Base-by-base conservation (phyloP, 129 eudicot genomes). In the Helianthus tuberosus region DNA sequence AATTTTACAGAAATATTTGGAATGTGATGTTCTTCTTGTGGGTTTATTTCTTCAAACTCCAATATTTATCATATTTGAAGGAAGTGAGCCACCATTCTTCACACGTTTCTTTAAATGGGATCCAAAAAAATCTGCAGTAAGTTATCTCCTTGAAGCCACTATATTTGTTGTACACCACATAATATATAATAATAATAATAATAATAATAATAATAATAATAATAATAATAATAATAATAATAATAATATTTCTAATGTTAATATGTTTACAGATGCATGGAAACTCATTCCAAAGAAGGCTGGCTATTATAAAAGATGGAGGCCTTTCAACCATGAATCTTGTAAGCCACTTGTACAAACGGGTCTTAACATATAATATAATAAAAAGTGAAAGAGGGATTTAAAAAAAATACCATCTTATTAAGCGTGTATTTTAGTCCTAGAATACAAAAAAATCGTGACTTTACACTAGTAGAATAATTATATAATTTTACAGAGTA, bases 41-140 rank as follows among this genome's bases (percentile, higher is more conserved):
- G 84, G 86, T 53, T 54, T 88, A 79, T 84, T 90, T 16, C 68
- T 10, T 66, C 69, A 88, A 80, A 77, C 88, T 52, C 90, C 96
- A 59, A 76, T 86, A 47, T 93, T 86, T 75, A 69, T 88, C 68
- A 77, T 86, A 58, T 84, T 57, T 72, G 98, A 90, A 80, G 98
- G 96, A 73, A 87, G 86, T 50, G 98, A 93, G 61, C 98, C 98
- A 39, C 81, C 96, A 3, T 90, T 93, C 80, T 93, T 90, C 75
- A 93, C 98, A 39, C 96, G 96, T 69, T 90, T 89, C 79, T 93
- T 93, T 81, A 74, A 64, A 47, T 93, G 98, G 98, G 92, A 93
- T 84, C 75, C 91, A 51, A 68, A 74, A 29, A 93, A 93, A 79
- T 71, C 87, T 53, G 82, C 73, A 17, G 98, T 93, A 80, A 82